A percentile compares a stretch with the other conserved stretches of the same genome.
These are phyloP conservation scores for Bombardia bombarda DNA, from an alignment of 495 filamentous ascomycete species.

Conservation along the genomic window DNA sequence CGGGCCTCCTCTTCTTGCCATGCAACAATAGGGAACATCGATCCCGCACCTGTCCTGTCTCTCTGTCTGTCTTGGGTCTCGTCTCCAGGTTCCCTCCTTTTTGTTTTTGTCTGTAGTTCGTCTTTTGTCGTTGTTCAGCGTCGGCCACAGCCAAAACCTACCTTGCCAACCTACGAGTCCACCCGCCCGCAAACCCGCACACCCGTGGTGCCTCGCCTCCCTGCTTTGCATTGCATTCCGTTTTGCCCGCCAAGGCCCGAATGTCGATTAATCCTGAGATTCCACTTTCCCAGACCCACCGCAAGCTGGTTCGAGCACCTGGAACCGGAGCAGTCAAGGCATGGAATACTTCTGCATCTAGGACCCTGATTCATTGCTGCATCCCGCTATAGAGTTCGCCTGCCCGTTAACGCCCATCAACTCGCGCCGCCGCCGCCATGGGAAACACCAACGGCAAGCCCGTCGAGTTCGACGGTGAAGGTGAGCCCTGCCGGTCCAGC, in stretches of 20 bases:
- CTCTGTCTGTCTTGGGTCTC: too few relatives aligned
- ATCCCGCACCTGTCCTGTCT: too few relatives aligned
- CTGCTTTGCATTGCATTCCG: too few relatives aligned
- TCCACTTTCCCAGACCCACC: slow-evolving; percentile 6
- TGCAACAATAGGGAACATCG: too few relatives aligned
- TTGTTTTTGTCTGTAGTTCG: too few relatives aligned
- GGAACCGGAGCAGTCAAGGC: neutral
- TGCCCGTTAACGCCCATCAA: neutral
- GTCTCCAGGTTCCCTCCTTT: too few relatives aligned
- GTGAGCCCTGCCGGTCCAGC: slow-evolving; percentile 56
- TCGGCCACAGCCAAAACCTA: too few relatives aligned
- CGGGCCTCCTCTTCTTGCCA: too few relatives aligned
- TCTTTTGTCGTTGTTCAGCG: too few relatives aligned
- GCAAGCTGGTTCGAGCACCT: slow-evolving; percentile 3
- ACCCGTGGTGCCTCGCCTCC: too few relatives aligned
- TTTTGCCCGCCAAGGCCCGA: slow-evolving; percentile 2
- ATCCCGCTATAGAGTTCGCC: neutral
- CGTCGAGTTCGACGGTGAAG: slow-evolving; percentile 85
- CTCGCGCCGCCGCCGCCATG: slow-evolving; percentile 58
- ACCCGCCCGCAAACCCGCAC: too few relatives aligned
- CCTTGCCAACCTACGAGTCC: too few relatives aligned
- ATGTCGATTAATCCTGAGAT: slow-evolving; percentile 1
- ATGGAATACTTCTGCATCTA: slow-evolving; percentile 7
- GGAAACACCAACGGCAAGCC: slow-evolving; percentile 93
- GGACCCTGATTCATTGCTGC: slow-evolving; percentile 3